Conservation (phyloP, 768 basidiomycete genomes). For the Leccinellum rugosiceps region DNA sequence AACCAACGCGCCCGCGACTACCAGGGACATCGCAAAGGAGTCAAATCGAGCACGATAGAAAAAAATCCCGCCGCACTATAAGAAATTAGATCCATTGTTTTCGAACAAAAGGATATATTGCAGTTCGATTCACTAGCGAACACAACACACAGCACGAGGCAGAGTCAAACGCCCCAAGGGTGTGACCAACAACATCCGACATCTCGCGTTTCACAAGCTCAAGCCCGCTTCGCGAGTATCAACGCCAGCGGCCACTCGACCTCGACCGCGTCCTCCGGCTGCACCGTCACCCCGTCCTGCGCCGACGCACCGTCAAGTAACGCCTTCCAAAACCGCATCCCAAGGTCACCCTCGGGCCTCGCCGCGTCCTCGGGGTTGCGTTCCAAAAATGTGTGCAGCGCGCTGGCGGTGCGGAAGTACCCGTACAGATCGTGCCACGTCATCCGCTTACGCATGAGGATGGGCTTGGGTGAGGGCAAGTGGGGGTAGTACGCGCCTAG, state of each 20-base stretch:
- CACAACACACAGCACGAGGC: not conserved
- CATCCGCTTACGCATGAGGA: slow-evolving; percentile 59
- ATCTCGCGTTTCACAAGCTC: not conserved
- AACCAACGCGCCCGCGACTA: no score
- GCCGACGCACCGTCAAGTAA: slow-evolving; percentile 42
- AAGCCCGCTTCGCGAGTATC: slow-evolving; percentile 18
- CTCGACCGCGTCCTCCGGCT: slow-evolving; percentile 29
- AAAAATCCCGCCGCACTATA: not conserved
- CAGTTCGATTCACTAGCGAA: not conserved
- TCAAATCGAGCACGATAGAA: no score
- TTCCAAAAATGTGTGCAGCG: slow-evolving; percentile 67
- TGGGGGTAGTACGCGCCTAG: slow-evolving; percentile 41
- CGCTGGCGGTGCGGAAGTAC: slow-evolving; percentile 71
- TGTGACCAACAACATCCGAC: not conserved
- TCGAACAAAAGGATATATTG: not conserved
- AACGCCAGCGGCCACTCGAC: slow-evolving; percentile 45
- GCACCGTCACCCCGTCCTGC: slow-evolving; percentile 12
- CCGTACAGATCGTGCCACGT: slow-evolving; percentile 62
- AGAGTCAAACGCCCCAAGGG: not conserved
- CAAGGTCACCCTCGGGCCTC: slow-evolving; percentile 56
- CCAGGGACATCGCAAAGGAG: no score
- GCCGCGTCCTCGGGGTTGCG: slow-evolving; percentile 53
- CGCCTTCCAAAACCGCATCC: slow-evolving; percentile 57
- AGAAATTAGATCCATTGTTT: not conserved
- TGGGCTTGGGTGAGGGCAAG: slow-evolving; percentile 32